Percentiles rank a stretch among this genome's conserved stretches.
phyloP scores from a whole-genome alignment of 2,329 filamentous ascomycete species.

The Calycina herbarum region DNA sequence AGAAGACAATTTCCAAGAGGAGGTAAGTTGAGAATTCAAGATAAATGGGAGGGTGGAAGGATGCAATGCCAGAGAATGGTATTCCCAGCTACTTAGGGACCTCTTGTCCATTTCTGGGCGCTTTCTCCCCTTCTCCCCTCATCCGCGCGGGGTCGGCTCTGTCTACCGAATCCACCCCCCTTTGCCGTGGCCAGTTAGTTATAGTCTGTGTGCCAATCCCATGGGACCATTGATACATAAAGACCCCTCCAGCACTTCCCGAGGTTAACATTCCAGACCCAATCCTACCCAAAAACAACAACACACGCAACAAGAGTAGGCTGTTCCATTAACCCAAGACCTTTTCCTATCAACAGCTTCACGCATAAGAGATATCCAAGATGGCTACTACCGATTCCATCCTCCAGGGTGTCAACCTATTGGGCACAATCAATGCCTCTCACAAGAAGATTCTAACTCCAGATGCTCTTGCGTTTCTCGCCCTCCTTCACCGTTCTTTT shows the following conservation, averaged over 20 bases:
- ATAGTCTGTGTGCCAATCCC: slow-evolving; percentile 15
- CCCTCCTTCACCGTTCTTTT: slow-evolving; percentile 92
- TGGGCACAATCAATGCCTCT: slow-evolving; percentile 73
- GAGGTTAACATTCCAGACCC: slow-evolving; percentile 12
- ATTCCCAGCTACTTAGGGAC: not conserved
- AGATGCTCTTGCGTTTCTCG: slow-evolving; percentile 86
- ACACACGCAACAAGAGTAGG: slow-evolving; percentile 7
- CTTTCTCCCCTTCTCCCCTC: slow-evolving; percentile 23
- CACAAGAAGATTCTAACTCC: slow-evolving; percentile 91
- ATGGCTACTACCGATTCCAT: slow-evolving; percentile 75
- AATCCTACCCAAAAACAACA: slow-evolving; percentile 6
- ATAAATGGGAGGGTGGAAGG: not conserved
- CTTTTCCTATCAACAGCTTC: not conserved
- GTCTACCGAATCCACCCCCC: slow-evolving; percentile 1
- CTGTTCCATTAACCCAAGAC: not conserved
- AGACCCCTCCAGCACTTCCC: slow-evolving; percentile 10
- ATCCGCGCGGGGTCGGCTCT: slow-evolving; percentile 27
- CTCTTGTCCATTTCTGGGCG: slow-evolving; percentile 6
- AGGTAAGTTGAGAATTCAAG: not conserved
- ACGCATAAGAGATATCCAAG: slow-evolving; percentile 14
- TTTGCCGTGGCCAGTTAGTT: slow-evolving; percentile 25
- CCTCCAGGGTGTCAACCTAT: slow-evolving; percentile 84
- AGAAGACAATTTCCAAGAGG: not conserved
- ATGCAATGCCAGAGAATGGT: not conserved
- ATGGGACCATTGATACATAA: slow-evolving; percentile 22